phyloP scores from a whole-genome alignment of 2,329 filamentous ascomycete species.

The Trichoderma atroviride region DNA sequence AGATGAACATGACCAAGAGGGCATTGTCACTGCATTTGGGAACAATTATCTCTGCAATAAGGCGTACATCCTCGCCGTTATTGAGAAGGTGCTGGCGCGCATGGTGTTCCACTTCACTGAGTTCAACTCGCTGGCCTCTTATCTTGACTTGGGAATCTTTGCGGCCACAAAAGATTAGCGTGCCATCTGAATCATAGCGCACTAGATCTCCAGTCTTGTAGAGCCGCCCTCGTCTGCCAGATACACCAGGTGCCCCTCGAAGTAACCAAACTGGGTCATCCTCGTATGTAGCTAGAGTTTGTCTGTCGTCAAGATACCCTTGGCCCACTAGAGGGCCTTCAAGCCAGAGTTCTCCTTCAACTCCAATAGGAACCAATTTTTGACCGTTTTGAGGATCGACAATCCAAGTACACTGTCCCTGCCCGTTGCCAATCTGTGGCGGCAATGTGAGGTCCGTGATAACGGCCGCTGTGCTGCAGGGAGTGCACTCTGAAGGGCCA shows the following conservation, averaged over 20 bases:
- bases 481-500: neutral
- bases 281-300: neutral
- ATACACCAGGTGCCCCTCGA: neutral
- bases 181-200: conserved; percentile 43
- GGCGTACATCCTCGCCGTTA: neutral
- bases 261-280: neutral
- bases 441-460: neutral
- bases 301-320: conserved; percentile 11
- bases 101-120: conserved; percentile 32
- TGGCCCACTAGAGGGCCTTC: conserved; percentile 21
- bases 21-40: neutral
- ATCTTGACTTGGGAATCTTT: conserved; percentile 61
- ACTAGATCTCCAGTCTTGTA: conserved; percentile 53
- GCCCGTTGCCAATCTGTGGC: neutral
- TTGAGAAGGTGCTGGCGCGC: conserved; percentile 27
- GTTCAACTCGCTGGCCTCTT: conserved; percentile 56
- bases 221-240: conserved; percentile 25
- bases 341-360: conserved; percentile 21
- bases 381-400: neutral
- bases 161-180: conserved; percentile 47
- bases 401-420: conserved; percentile 13
- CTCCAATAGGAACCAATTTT: conserved; percentile 21
- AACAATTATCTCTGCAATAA: neutral
- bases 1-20: neutral
- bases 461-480: neutral